phyloP scores from a whole-genome alignment of 108 stramenopile genomes.

The Seminavis robusta region DNA sequence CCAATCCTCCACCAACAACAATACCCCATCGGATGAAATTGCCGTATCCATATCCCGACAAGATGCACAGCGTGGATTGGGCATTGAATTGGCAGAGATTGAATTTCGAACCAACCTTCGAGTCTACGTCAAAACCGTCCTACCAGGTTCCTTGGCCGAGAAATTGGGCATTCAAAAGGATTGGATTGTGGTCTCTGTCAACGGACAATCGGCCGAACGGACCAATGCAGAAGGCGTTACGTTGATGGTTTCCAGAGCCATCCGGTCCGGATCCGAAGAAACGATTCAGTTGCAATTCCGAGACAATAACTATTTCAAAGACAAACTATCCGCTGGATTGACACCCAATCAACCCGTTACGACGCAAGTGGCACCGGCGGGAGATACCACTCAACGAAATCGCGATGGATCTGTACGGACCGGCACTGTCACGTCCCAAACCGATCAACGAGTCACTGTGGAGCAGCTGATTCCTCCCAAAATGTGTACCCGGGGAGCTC shows the following conservation, averaged over 20 bases:
- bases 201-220: slow-evolving; percentile 45
- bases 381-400: slow-evolving; percentile 74
- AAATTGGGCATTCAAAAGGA: slow-evolving; percentile 53
- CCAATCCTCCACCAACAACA: neutral
- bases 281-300: slow-evolving; percentile 56
- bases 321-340: slow-evolving; percentile 23
- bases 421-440: slow-evolving; percentile 45
- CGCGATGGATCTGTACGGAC: slow-evolving; percentile 48
- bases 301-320: slow-evolving; percentile 58
- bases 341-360: slow-evolving; percentile 21
- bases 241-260: slow-evolving; percentile 50
- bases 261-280: slow-evolving; percentile 13
- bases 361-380: slow-evolving; percentile 77
- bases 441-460: slow-evolving; percentile 68
- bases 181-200: slow-evolving; percentile 63
- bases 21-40: slow-evolving; percentile 29
- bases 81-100: slow-evolving; percentile 68
- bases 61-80: slow-evolving; percentile 51
- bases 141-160: slow-evolving; percentile 57
- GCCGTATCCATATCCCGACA: slow-evolving; percentile 46
- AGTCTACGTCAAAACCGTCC: slow-evolving; percentile 72
- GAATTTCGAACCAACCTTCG: slow-evolving; percentile 72
- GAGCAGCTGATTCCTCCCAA: slow-evolving; percentile 73
- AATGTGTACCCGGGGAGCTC: slow-evolving; percentile 61
- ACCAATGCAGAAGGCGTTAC: slow-evolving; percentile 74